Base-by-base conservation (phyloP, 2,329 filamentous ascomycete genomes). In the Calycina marina region DNA sequence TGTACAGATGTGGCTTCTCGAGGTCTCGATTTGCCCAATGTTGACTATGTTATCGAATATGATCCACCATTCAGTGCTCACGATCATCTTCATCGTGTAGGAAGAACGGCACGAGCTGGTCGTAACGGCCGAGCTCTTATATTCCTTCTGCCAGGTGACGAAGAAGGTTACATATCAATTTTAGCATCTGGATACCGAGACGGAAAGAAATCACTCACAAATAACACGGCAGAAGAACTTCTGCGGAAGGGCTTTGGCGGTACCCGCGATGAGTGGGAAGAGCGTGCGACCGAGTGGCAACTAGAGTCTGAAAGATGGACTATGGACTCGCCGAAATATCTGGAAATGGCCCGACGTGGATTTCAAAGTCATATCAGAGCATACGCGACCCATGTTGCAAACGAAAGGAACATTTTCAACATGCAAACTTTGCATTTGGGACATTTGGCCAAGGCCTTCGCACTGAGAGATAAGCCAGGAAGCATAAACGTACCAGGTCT, bases 1-100 rank as follows among this genome's bases (percentile, higher is more conserved):
- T 93, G 86, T 45, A 98, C 90, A 1, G 90, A 98, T 50, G 90
- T 98, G 31, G 84, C 90, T 9, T 90, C 90, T 13, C 83, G 90
- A 51, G 90, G 90, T 60, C 74, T 98, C 25, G 90, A 98, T 62
- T 72, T 98, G 11, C 88, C 88, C 1, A 88, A 90, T 31, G 83
- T 98, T 31, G 90, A 98, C 53, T 67, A 94, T 13, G 85, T 98
- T 30, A 71, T 98, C 35, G 90, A 98, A 55, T 96, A 93, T 52
- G 90, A 98, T 51, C 86, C 90, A 0, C 83, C 90, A 2, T 96
- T 96, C 57, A 84, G 80, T 51, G 76, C 84, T 14, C 81, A 86
- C 39, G 90, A 98, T 54, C 90, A 98, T 54, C 69, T 94, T 5
- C 90, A 98, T 59, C 78, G 90, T 35, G 83, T 96, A 34, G 90